Percentiles rank a stretch among this genome's conserved stretches.
These are phyloP conservation scores for Phaeotremella skinneri DNA, from an alignment of 768 basidiomycete species.

Conservation along the genomic window DNA sequence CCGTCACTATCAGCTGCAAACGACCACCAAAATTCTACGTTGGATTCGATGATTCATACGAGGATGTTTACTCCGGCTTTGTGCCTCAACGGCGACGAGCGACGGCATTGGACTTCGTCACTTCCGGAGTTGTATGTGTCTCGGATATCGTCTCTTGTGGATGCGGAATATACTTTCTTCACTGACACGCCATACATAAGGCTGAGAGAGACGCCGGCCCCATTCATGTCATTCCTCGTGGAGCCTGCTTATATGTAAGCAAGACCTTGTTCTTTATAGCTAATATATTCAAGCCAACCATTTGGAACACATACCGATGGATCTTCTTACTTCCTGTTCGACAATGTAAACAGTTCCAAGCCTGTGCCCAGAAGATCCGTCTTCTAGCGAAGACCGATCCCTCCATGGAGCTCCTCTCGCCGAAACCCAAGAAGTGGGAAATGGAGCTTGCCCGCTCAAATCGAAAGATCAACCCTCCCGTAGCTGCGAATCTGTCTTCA, in stretches of 20 bases:
- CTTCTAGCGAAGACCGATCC: slow-evolving; percentile 34
- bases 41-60: slow-evolving; percentile 32
- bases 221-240: slow-evolving; percentile 38
- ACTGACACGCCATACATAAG: slow-evolving; percentile 9
- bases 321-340: slow-evolving; percentile 18
- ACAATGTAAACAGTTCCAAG: slow-evolving; percentile 8
- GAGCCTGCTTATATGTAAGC: slow-evolving; percentile 41
- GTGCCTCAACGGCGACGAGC: slow-evolving; percentile 29
- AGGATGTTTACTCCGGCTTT: slow-evolving; percentile 3
- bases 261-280: neutral
- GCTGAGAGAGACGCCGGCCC: slow-evolving; percentile 36
- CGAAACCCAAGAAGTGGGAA: neutral
- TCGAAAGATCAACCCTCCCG: neutral
- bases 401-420: slow-evolving; percentile 29
- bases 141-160: too few species aligned
- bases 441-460: neutral
- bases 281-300: slow-evolving; percentile 31
- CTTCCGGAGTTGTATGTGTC: slow-evolving; percentile 25
- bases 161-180: neutral
- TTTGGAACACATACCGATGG: slow-evolving; percentile 45
- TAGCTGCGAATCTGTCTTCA: slow-evolving; percentile 18
- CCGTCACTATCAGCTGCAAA: slow-evolving; percentile 38
- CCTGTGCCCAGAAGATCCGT: slow-evolving; percentile 24
- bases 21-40: slow-evolving; percentile 44
- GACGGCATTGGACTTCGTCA: slow-evolving; percentile 43